Evolutionary conservation across 2,329 filamentous ascomycete species (phyloP).

Genomic region (Penicillium sp.): DNA sequence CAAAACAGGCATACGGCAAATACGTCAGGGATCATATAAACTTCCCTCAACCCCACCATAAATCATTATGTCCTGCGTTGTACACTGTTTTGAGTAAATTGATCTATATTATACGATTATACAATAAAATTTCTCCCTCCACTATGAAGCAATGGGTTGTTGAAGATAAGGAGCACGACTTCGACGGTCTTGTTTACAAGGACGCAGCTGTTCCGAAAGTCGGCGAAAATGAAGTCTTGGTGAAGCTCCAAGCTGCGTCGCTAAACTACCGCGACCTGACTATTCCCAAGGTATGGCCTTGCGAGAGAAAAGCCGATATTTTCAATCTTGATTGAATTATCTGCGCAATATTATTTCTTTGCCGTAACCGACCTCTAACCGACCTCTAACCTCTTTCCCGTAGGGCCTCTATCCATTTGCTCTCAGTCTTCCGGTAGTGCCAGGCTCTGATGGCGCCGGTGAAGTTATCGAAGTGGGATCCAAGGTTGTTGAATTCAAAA

Average conservation of each 20-base stretch:
- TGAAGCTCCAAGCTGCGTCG: constrained; percentile 58
- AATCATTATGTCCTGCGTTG: background rate
- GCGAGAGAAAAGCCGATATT: background rate
- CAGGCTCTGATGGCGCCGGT: constrained; percentile 44
- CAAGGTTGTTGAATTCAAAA: constrained; percentile 57
- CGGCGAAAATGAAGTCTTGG: constrained; percentile 70
- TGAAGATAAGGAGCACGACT: constrained; percentile 51
- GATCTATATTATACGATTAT: background rate
- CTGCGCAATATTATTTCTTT: background rate
- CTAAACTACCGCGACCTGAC: constrained; percentile 53
- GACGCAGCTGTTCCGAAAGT: constrained; percentile 57
- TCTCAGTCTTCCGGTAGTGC: constrained; percentile 32
- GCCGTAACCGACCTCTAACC: background rate
- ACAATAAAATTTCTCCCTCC: constrained; percentile 40
- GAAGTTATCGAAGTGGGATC: constrained; percentile 54
- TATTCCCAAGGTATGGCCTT: constrained; percentile 44
- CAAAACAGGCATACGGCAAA: constrained; percentile 6
- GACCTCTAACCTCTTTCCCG: background rate
- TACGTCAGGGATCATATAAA: background rate
- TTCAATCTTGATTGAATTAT: no score
- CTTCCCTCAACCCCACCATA: background rate
- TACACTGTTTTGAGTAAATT: background rate
- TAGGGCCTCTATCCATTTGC: constrained; percentile 39
- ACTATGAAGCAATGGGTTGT: constrained; percentile 59
- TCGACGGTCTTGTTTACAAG: constrained; percentile 60